These are phyloP conservation scores for Xylaria sp. DNA, from an alignment of 2,329 filamentous ascomycete genomes.

Conservation along the genomic window DNA sequence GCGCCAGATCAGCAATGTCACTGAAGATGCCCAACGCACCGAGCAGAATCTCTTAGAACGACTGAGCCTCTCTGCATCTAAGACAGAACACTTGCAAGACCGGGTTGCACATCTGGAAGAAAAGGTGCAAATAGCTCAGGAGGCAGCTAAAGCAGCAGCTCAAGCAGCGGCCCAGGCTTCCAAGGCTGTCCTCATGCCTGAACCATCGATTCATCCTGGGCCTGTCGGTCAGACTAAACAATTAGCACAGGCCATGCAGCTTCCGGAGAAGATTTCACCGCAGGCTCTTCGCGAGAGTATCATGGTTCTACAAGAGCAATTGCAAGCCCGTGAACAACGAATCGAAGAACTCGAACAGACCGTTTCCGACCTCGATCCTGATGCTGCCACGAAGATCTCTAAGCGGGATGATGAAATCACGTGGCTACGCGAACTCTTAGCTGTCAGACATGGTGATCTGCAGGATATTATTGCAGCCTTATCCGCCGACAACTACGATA, in stretches of 20 bases:
- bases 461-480: conserved; percentile 88
- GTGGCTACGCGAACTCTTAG: conserved; percentile 92
- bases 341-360: conserved; percentile 86
- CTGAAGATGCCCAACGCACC: conserved; percentile 80
- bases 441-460: conserved; percentile 87
- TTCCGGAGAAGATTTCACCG: conserved; percentile 87
- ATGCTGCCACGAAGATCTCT: conserved; percentile 80
- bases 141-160: conserved; percentile 82
- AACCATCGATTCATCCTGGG: conserved; percentile 53
- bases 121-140: conserved; percentile 86
- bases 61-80: conserved; percentile 80
- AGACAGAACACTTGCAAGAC: conserved; percentile 84
- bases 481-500: conserved; percentile 75
- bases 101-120: conserved; percentile 85
- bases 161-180: conserved; percentile 58
- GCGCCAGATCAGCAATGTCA: conserved; percentile 71
- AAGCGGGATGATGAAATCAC: conserved; percentile 93
- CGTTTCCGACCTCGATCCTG: conserved; percentile 71
- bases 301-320: conserved; percentile 92
- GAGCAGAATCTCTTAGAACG: conserved; percentile 83
- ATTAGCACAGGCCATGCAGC: conserved; percentile 51
- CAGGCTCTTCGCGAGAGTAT: conserved; percentile 96
- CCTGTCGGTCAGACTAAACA: conserved; percentile 49
- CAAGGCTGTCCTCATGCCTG: conserved; percentile 45
- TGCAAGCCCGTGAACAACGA: conserved; percentile 88